Conservation (phyloP, 495 filamentous ascomycete species). For the Rhypophila decipiens region DNA sequence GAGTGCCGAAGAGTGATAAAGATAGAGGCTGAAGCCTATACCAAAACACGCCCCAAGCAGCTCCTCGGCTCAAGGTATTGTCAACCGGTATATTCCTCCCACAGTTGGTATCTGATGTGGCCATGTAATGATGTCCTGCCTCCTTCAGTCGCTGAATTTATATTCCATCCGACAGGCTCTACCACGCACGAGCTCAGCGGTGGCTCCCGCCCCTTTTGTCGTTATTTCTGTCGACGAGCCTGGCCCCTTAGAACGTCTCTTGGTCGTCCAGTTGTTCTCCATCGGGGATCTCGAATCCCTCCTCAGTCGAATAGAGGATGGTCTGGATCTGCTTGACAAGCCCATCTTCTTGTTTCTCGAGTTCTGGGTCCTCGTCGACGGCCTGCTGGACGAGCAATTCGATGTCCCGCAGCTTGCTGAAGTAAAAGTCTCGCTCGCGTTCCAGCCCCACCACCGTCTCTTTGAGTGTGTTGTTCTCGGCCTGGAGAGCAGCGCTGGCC, state of each 20-base stretch:
- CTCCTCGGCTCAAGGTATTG: no score
- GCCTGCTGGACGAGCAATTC: conserved; percentile 88
- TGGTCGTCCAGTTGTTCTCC: conserved; percentile 59
- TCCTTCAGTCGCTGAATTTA: no score
- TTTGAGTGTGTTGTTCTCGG: conserved; percentile 79
- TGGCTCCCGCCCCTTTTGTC: background rate
- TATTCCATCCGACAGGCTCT: no score
- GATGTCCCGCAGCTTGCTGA: conserved; percentile 95
- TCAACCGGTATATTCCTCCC: no score
- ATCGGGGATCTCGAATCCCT: conserved; percentile 82
- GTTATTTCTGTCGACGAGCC: background rate
- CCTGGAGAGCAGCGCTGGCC: conserved; percentile 59
- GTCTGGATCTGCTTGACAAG: conserved; percentile 90
- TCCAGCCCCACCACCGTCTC: conserved; percentile 81
- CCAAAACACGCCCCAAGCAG: no score
- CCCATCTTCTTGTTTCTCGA: conserved; percentile 88
- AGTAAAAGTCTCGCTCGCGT: conserved; percentile 97
- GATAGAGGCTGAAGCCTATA: no score
- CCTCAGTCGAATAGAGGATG: conserved; percentile 96
- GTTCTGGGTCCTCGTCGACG: conserved; percentile 80
- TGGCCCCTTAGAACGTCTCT: conserved; percentile 62
- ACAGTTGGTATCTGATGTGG: no score
- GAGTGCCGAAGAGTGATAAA: no score
- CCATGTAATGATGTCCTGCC: no score
- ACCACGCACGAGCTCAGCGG: no score